These are phyloP conservation scores for Pseudomonodictys pantanalensis DNA, from an alignment of 495 filamentous ascomycete species.

Conservation along the genomic window DNA sequence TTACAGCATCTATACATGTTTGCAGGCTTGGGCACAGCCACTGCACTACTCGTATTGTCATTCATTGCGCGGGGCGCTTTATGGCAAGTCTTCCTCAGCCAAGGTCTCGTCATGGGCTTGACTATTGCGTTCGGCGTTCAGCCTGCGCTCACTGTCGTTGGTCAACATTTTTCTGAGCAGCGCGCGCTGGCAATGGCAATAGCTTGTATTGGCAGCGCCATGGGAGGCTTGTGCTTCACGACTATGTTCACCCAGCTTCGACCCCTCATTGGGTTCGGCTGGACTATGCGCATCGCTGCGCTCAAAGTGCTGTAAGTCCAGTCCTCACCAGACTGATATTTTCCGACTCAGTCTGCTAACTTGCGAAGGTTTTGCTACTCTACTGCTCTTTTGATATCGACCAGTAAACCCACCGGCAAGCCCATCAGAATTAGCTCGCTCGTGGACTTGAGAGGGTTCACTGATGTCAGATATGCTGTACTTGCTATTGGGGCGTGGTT, in stretches of 20 bases:
- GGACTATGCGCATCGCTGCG: slow-evolving; percentile 11
- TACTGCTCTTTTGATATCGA: slow-evolving; percentile 2
- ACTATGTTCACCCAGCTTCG: slow-evolving; percentile 2
- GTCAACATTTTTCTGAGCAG: slow-evolving; percentile 8
- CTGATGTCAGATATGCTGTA: slow-evolving; percentile 1
- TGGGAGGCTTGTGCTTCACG: slow-evolving; percentile 10
- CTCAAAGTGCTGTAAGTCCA: slow-evolving; percentile 1
- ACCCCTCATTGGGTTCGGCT: slow-evolving; percentile 3
- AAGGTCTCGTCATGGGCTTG: slow-evolving; percentile 12
- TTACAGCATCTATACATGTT: slow-evolving; percentile 4
- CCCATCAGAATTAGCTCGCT: background rate
- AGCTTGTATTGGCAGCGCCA: background rate
- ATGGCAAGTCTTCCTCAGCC: slow-evolving; percentile 16
- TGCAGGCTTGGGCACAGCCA: background rate
- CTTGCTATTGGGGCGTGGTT: background rate
- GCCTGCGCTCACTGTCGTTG: slow-evolving; percentile 12
- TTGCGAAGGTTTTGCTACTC: background rate
- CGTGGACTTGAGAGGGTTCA: slow-evolving; percentile 15
- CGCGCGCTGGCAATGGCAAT: slow-evolving; percentile 14
- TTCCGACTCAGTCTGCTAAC: background rate
- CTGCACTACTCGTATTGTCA: slow-evolving; percentile 5
- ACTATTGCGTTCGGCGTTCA: slow-evolving; percentile 12
- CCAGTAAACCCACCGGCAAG: background rate
- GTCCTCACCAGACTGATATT: background rate
- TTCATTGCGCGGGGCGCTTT: background rate